These are phyloP conservation scores for Beauveria asiatica DNA, from an alignment of 2,329 filamentous ascomycete genomes.

Conservation along the genomic window DNA sequence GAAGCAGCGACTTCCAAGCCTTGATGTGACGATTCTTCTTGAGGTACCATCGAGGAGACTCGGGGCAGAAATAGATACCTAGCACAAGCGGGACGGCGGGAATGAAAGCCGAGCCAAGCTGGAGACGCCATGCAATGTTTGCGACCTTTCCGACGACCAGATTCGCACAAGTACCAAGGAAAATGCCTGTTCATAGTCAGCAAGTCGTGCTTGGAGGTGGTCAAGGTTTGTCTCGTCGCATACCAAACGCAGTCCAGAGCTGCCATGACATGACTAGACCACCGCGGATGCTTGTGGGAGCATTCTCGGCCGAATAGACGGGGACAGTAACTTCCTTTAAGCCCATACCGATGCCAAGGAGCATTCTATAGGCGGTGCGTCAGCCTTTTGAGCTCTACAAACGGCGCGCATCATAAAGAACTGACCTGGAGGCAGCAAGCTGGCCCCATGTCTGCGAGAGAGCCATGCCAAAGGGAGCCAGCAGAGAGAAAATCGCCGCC, in stretches of 20 bases:
- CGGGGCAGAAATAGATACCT: constrained; percentile 51
- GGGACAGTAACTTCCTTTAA: constrained; percentile 40
- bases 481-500: constrained; percentile 51
- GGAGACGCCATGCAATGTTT: constrained; percentile 53
- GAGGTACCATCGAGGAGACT: constrained; percentile 58
- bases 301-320: constrained; percentile 44
- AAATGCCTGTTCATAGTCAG: constrained; percentile 39
- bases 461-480: constrained; percentile 53
- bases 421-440: constrained; percentile 45
- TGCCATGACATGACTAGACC: constrained; percentile 29
- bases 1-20: constrained; percentile 48
- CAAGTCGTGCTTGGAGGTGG: not conserved
- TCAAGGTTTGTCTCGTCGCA: not conserved
- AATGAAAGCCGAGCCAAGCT: constrained; percentile 56
- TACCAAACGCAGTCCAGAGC: constrained; percentile 44
- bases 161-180: constrained; percentile 58
- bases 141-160: constrained; percentile 52
- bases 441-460: constrained; percentile 50
- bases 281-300: constrained; percentile 29
- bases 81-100: constrained; percentile 53
- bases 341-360: constrained; percentile 55
- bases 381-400: not conserved
- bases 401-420: no score
- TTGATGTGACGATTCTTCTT: constrained; percentile 48
- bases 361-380: constrained; percentile 18